Conservation (phyloP, 495 filamentous ascomycete species). For the Tuber borchii region DNA sequence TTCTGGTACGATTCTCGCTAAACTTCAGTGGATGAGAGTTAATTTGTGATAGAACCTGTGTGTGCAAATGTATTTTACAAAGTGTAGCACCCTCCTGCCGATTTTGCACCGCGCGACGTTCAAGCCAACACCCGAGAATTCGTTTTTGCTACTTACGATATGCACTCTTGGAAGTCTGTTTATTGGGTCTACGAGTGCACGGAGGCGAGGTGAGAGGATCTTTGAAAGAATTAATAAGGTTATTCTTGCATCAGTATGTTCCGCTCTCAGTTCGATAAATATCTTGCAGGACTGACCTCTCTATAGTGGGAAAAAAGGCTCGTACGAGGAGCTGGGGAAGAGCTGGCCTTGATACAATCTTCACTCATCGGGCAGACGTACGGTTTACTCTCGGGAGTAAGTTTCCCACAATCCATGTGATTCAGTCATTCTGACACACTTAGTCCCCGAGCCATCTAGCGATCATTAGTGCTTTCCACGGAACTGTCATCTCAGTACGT, state of each 20-base stretch:
- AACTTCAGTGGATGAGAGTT: not conserved
- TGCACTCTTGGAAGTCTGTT: not conserved
- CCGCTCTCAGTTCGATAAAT: not conserved
- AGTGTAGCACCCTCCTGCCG: not conserved
- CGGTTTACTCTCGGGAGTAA: conserved; percentile 30
- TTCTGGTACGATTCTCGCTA: not conserved
- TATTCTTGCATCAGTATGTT: not conserved
- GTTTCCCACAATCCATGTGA: not conserved
- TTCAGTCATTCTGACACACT: not conserved
- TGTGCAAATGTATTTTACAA: conserved; percentile 5
- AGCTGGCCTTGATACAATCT: conserved; percentile 24
- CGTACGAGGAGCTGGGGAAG: conserved; percentile 7
- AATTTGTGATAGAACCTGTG: conserved; percentile 1
- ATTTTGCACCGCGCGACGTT: conserved; percentile 1
- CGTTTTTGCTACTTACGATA: not conserved
- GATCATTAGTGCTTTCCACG: conserved; percentile 32
- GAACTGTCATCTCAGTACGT: conserved; percentile 30
- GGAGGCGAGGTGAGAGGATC: not conserved
- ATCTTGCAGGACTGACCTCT: not conserved
- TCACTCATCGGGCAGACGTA: conserved; percentile 31
- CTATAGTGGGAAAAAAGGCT: conserved; percentile 9
- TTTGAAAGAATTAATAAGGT: not conserved
- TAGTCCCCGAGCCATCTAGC: conserved; percentile 26
- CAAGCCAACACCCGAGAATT: not conserved
- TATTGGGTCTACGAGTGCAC: not conserved